Evolutionary conservation across 345 rosid species (phyloP).

Genomic region (Barbarea vulgaris): DNA sequence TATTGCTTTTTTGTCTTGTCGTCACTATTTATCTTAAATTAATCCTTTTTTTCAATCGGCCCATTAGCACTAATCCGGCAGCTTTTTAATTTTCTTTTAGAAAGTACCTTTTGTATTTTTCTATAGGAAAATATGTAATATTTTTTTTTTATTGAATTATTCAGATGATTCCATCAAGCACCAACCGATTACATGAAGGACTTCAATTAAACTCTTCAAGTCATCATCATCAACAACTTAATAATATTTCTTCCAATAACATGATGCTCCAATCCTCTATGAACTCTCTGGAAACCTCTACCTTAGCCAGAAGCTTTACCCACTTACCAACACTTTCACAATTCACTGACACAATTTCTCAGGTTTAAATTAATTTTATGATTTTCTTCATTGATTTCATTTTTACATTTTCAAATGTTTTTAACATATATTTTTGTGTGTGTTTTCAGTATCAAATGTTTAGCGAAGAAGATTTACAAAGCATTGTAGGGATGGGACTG

Average conservation of each 20-base stretch:
- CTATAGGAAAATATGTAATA: not conserved
- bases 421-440: not conserved
- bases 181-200: conserved; percentile 48
- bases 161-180: conserved; percentile 44
- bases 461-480: conserved; percentile 78
- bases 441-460: conserved; percentile 55
- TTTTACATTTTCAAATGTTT: not conserved
- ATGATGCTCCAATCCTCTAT: conserved; percentile 28
- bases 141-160: conserved; percentile 35
- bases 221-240: conserved; percentile 25
- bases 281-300: conserved; percentile 46
- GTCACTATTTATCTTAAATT: not conserved
- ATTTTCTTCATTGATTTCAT: not conserved
- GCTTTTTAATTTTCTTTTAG: not conserved
- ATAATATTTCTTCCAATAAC: conserved; percentile 44
- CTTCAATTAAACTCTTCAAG: conserved; percentile 56
- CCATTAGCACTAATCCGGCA: conserved; percentile 9
- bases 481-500: conserved; percentile 84
- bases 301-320: conserved; percentile 31
- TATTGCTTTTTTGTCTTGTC: conserved; percentile 1
- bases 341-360: conserved; percentile 52
- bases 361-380: conserved; percentile 41
- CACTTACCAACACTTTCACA: conserved; percentile 56
- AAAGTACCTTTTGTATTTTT: conserved; percentile 26
- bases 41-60: not conserved